Base-by-base conservation (phyloP, 176 grass and related monocot species). In the Themeda triandra region DNA sequence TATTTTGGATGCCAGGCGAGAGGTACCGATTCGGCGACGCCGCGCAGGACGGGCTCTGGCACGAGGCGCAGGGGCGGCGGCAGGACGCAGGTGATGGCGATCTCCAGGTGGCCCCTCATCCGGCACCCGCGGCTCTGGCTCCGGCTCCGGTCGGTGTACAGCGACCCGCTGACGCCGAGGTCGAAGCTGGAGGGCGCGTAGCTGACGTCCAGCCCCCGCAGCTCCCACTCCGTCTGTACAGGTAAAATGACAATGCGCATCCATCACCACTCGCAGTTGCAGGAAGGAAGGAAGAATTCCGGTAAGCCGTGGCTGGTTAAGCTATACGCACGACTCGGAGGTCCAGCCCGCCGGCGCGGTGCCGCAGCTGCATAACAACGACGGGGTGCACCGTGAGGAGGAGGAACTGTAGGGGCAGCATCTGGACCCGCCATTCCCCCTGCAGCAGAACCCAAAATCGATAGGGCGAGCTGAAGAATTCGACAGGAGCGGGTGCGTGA, bases 351-450 rank as follows among this genome's bases (percentile, higher is more conserved):
- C 87, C 79, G 80, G 51, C 41, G 71, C 84, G 80, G 68, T 79
- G 67, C 27, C 80, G 88, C 18, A 94, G 89, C 90, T 77, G 86
- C 89, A 94, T 94, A 27, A 94, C 89, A 76, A 94, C 92, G 89
- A 92, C 76, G 84, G 92, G 92, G 79, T 73, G 85, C 62, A 94
- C 89, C 15, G 89, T 94, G 77, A 92, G 77, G 75, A 94, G 84
- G 79, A 94, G 92, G 87, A 94, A 94, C 76, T 94, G 87, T 69
- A 94, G 92, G 78, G 92, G 92, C 78, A 94, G 87, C 89, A 92
- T 94, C 70, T 87, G 87, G 82, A 94, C 46, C 65, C 86, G 84
- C 89, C 92, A 94, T 49, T 92, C 89, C 13, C 91, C 92, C 92
- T 94, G 83, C 80, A 64, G 13, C 80, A 65, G 13, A 17, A 65